Evolutionary conservation across 1,284 basidiomycete genomes (phyloP).

Genomic region (Ustilago esculenta): DNA sequence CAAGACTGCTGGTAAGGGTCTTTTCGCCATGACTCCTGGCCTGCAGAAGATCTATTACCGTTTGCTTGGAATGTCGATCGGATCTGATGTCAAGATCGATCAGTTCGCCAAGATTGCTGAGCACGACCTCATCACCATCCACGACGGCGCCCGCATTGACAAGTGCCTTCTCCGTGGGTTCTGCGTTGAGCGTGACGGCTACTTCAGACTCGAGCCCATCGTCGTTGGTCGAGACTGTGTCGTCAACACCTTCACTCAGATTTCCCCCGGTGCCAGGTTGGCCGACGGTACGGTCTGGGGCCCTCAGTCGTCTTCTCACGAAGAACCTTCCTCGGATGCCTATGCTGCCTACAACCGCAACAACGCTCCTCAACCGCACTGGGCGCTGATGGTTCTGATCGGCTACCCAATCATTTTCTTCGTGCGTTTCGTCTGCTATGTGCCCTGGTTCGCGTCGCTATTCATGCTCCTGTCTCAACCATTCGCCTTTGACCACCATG

Average conservation of each 20-base stretch:
- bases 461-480: conserved; percentile 66
- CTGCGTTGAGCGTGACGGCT: conserved; percentile 66
- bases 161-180: conserved; percentile 66
- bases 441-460: conserved; percentile 66
- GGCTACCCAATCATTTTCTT: conserved; percentile 61
- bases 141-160: conserved; percentile 65
- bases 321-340: conserved; percentile 64
- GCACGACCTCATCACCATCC: conserved; percentile 66
- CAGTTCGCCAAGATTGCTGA: conserved; percentile 62
- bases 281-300: conserved; percentile 67
- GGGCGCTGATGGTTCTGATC: conserved; percentile 58
- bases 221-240: conserved; percentile 67
- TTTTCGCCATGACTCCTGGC: conserved; percentile 62
- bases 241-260: conserved; percentile 66
- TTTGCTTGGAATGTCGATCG: conserved; percentile 65
- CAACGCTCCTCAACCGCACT: conserved; percentile 58
- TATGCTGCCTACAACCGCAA: conserved; percentile 66
- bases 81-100: conserved; percentile 63
- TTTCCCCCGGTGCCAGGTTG: conserved; percentile 65
- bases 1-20: conserved; percentile 64
- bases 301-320: conserved; percentile 65
- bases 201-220: conserved; percentile 66
- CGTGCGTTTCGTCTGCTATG: conserved; percentile 60
- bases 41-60: conserved; percentile 65
- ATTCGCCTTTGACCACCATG: conserved; percentile 64